These are phyloP conservation scores for Lactarius sanguifluus DNA, from an alignment of 768 basidiomycete species.

Conservation along the genomic window DNA sequence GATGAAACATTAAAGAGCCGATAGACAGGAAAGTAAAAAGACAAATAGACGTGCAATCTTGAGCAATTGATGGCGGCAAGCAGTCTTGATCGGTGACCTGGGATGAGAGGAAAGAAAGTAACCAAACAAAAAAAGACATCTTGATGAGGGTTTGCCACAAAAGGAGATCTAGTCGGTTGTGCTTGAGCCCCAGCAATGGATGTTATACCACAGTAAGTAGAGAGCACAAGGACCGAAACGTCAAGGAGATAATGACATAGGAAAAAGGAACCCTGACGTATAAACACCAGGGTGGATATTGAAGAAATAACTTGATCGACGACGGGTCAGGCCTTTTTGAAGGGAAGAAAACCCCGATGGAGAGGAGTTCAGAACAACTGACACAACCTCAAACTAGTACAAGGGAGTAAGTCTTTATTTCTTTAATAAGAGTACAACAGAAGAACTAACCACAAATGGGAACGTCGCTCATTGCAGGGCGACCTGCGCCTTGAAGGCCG, in stretches of 20 bases:
- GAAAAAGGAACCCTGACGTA: constrained; percentile 29
- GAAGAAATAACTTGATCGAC: too few species aligned
- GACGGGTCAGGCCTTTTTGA: too few species aligned
- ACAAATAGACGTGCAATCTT: constrained; percentile 24
- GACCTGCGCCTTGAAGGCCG: too few species aligned
- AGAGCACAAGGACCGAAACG: constrained; percentile 37
- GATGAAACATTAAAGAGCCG: constrained; percentile 27
- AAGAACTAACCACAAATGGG: too few species aligned
- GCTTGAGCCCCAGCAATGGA: constrained; percentile 37
- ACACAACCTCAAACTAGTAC: too few species aligned
- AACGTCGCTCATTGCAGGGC: too few species aligned
- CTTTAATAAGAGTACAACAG: too few species aligned
- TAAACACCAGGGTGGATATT: too few species aligned
- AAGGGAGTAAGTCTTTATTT: too few species aligned
- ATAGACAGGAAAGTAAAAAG: constrained; percentile 12
- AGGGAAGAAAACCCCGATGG: too few species aligned
- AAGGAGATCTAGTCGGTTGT: constrained; percentile 32
- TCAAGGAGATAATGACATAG: constrained; percentile 48
- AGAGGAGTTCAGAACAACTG: too few species aligned
- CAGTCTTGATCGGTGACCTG: constrained; percentile 38
- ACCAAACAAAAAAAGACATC: constrained; percentile 31
- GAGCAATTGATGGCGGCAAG: constrained; percentile 28
- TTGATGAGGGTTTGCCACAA: constrained; percentile 33
- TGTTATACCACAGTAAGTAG: constrained; percentile 23
- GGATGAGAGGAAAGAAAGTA: constrained; percentile 38